Base-by-base conservation (phyloP, 2,329 filamentous ascomycete species). In the Escovopsis sp. region DNA sequence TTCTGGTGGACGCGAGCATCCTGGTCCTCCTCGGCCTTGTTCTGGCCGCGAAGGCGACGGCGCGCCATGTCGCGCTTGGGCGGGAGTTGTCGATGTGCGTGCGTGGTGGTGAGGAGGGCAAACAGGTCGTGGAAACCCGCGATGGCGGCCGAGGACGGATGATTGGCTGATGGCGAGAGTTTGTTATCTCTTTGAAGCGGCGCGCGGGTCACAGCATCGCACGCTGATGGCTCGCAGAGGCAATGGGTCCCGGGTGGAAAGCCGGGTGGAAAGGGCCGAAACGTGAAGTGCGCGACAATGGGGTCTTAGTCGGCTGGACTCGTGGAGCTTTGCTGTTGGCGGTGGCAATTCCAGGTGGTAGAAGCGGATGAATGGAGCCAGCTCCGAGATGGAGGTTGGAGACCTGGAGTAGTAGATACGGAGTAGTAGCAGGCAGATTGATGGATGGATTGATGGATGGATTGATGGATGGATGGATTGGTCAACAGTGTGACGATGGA, bases 31-130 rank as follows among this genome's bases (percentile, higher is more conserved):
- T 47, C 45, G 30, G 42, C 50, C 36, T 52, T 51, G 50, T 57
- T 55, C 50, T 56, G 51, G 41, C 51, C 54, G 48, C 57, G 57
- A 46, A 55, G 50, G 50, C 59, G 56, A 51, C 58, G 58, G 52
- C 58, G 58, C 55, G 57, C 51, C 59, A 62, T 62, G 50, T 45
- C 54, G 53, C 48, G 51, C 48, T 48, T 13, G 15, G 39, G 43
- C 45, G 43, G 35, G 35, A 39, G 31, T 43, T 39, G 40, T 11
- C 27, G 32, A 40, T 44, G 25, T 15, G 44, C 39, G 42, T 16
- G 25, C 39, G 39, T 39, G 10, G 25, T 27, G 39, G 27, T 30
- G 27, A 9, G 27, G 27, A 9, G 27, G 27, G 36, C 35, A 43
- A 41, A 39, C 38, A 39, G 36, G 40, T 24, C 13, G 41, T 24